These are phyloP conservation scores for Pseudogymnoascus verrucosus DNA, from an alignment of 2,329 filamentous ascomycete genomes.

Conservation along the genomic window DNA sequence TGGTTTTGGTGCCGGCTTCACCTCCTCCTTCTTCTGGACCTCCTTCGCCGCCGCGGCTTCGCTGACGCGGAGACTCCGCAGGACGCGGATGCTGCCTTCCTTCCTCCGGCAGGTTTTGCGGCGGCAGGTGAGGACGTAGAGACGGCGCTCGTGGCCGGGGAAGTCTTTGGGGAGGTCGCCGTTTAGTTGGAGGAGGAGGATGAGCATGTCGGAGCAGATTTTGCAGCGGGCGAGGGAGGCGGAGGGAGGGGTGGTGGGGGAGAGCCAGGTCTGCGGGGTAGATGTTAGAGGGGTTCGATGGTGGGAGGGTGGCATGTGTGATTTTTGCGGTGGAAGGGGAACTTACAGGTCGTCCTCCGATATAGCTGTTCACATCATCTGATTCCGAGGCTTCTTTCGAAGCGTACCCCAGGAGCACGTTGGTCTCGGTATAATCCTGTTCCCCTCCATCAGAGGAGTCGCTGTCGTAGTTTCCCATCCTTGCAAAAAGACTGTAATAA, in stretches of 20 bases:
- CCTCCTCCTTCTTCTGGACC: conserved; percentile 13
- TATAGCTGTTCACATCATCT: conserved; percentile 76
- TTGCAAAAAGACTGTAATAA: background rate
- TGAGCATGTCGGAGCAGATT: conserved; percentile 76
- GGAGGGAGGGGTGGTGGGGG: conserved; percentile 61
- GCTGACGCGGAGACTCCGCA: conserved; percentile 57
- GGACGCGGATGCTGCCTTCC: conserved; percentile 68
- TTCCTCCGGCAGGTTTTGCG: conserved; percentile 73
- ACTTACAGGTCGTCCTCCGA: conserved; percentile 79
- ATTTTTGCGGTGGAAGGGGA: background rate
- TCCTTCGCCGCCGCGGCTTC: conserved; percentile 14
- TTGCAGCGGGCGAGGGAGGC: conserved; percentile 76
- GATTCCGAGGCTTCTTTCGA: conserved; percentile 56
- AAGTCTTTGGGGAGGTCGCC: conserved; percentile 82
- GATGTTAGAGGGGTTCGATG: background rate
- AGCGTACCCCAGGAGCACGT: conserved; percentile 83
- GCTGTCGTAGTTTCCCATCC: conserved; percentile 75
- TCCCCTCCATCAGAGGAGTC: conserved; percentile 68
- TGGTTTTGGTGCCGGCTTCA: conserved; percentile 28
- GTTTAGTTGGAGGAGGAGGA: conserved; percentile 81
- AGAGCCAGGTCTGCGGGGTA: conserved; percentile 67
- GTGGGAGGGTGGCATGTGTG: background rate
- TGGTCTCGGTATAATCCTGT: conserved; percentile 68
- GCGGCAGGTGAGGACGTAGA: conserved; percentile 81
- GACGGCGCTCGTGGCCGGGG: conserved; percentile 73